These are phyloP conservation scores for Aspergillus bombycis DNA, from an alignment of 2,329 filamentous ascomycete species.

Conservation along the genomic window DNA sequence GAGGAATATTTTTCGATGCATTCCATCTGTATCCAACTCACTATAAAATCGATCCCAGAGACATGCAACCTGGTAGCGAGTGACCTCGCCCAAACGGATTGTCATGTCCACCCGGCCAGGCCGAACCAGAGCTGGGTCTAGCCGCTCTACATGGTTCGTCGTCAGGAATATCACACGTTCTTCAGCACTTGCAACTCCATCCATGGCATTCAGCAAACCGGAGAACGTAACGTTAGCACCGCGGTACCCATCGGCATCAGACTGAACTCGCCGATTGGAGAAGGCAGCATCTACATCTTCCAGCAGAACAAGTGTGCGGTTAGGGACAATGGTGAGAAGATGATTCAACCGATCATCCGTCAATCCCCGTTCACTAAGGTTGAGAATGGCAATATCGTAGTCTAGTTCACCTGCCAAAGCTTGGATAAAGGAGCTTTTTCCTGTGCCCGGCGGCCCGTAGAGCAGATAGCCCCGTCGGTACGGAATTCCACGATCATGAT, in stretches of 20 bases:
- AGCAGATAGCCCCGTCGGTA: conserved; percentile 88
- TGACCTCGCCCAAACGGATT: conserved; percentile 84
- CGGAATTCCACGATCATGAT: conserved; percentile 90
- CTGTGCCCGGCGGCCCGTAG: conserved; percentile 86
- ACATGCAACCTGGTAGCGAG: conserved; percentile 76
- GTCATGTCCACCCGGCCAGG: conserved; percentile 95
- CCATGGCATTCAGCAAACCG: conserved; percentile 79
- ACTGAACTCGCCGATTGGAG: conserved; percentile 70
- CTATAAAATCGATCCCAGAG: conserved; percentile 97
- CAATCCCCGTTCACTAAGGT: conserved; percentile 84
- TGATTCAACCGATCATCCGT: conserved; percentile 88
- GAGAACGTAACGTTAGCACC: conserved; percentile 94
- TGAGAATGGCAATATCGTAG: conserved; percentile 90
- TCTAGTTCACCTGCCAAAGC: conserved; percentile 90
- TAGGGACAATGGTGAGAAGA: conserved; percentile 81
- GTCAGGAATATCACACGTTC: conserved; percentile 93
- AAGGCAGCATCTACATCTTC: conserved; percentile 94
- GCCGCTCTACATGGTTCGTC: conserved; percentile 87
- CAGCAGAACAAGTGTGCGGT: conserved; percentile 77
- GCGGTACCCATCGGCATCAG: conserved; percentile 79
- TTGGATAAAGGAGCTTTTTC: conserved; percentile 95
- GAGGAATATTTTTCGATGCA: conserved; percentile 70
- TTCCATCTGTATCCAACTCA: conserved; percentile 69
- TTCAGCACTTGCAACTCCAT: conserved; percentile 92
- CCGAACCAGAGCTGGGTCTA: conserved; percentile 86